Percentiles rank a stretch among this genome's conserved stretches.
Conservation (phyloP, 2,329 filamentous ascomycete genomes). For the Myriosclerotinia duriaeana region DNA sequence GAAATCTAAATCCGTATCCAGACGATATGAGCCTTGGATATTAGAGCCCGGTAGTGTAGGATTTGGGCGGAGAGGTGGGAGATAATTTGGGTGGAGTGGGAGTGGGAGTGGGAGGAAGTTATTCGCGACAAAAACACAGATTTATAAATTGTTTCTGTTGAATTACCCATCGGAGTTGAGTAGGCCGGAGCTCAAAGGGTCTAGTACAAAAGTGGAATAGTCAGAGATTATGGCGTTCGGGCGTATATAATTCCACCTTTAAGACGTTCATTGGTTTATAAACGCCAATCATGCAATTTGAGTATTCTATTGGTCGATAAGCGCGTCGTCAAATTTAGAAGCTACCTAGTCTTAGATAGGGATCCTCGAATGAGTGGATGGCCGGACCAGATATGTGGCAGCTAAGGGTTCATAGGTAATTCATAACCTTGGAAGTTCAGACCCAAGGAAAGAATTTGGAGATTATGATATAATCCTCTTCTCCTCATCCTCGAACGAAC, state of each 20-base stretch:
- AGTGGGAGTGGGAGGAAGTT: conserved; percentile 24
- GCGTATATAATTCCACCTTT: neutral
- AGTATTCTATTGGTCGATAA: neutral
- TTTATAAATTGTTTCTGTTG: conserved; percentile 30
- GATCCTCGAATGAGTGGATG: neutral
- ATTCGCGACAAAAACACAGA: conserved; percentile 25
- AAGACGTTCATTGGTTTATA: neutral
- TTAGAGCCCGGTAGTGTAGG: conserved; percentile 29
- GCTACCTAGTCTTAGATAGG: too few relatives aligned
- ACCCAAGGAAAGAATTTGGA: conserved; percentile 5
- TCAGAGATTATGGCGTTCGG: neutral
- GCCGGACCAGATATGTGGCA: conserved; percentile 19
- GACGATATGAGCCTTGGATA: conserved; percentile 34
- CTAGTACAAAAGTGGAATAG: conserved; percentile 14
- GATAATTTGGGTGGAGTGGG: conserved; percentile 14
- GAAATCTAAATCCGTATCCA: conserved; percentile 28
- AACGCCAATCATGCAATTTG: neutral
- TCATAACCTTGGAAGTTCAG: neutral
- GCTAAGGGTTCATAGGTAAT: neutral
- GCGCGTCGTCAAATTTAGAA: neutral
- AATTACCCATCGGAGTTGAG: conserved; percentile 28
- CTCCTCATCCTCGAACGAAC: neutral
- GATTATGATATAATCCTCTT: neutral
- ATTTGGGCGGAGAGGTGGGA: conserved; percentile 4
- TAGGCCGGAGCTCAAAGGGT: conserved; percentile 8